Percentiles rank a stretch among this genome's conserved stretches.
These are phyloP conservation scores for Phytopythium aichiense DNA, from an alignment of 352 stramenopile species.

Conservation along the genomic window DNA sequence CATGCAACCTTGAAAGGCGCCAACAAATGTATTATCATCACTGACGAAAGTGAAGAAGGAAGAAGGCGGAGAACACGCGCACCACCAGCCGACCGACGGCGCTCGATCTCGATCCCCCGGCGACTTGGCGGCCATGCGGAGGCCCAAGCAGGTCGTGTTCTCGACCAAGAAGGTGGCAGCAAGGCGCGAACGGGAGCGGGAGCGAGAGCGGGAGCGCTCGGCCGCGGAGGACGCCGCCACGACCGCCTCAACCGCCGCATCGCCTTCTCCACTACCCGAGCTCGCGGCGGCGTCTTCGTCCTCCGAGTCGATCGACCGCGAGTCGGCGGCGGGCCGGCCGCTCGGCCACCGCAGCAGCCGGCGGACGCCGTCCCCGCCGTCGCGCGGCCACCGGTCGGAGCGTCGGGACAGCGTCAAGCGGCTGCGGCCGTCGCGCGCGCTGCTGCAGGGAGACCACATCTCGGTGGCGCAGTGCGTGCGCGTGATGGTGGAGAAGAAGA, in stretches of 20 bases:
- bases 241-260: background rate
- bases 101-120: background rate
- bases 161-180: constrained; percentile 57
- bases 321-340: background rate
- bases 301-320: background rate
- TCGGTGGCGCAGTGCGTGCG: constrained; percentile 73
- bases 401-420: constrained; percentile 38
- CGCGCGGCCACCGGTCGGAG: constrained; percentile 19
- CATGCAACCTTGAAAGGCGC: no score
- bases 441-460: constrained; percentile 70
- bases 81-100: background rate
- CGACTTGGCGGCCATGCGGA: background rate
- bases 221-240: constrained; percentile 3
- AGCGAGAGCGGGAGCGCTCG: constrained; percentile 8
- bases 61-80: background rate
- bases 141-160: constrained; percentile 45
- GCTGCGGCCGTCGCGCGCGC: constrained; percentile 56
- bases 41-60: no score
- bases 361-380: constrained; percentile 12
- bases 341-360: background rate
- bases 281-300: constrained; percentile 3
- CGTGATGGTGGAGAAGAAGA: constrained; percentile 87
- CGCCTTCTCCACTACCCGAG: background rate
- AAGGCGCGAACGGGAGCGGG: constrained; percentile 18
- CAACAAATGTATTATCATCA: no score